phyloP scores from a whole-genome alignment of 371 early-diverging fungal genomes.

The Mortierella sp. region DNA sequence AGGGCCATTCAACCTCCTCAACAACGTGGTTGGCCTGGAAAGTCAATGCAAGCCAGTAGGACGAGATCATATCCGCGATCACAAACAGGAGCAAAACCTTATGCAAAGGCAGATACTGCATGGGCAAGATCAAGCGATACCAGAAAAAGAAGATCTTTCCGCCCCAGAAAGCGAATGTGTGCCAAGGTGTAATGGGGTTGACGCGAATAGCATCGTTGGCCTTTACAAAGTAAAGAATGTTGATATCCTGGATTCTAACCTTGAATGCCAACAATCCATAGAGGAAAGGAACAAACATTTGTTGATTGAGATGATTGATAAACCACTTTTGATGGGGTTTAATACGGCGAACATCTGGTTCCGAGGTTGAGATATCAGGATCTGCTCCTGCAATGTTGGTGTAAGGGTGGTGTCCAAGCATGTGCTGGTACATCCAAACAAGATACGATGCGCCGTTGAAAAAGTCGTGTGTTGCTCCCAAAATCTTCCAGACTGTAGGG shows the following conservation, averaged over 20 bases:
- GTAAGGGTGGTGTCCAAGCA: constrained; percentile 72
- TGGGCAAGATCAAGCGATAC: constrained; percentile 63
- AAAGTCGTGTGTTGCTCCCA: constrained; percentile 71
- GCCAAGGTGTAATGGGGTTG: constrained; percentile 62
- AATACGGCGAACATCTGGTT: constrained; percentile 69
- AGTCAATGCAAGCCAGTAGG: constrained; percentile 68
- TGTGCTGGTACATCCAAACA: constrained; percentile 72
- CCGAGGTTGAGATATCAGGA: constrained; percentile 64
- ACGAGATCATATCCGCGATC: constrained; percentile 61
- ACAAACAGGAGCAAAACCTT: constrained; percentile 58
- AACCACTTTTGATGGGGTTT: constrained; percentile 65
- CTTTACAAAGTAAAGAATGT: constrained; percentile 61
- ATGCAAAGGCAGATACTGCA: constrained; percentile 44
- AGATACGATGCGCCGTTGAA: constrained; percentile 69
- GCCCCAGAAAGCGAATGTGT: constrained; percentile 64
- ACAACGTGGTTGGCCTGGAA: constrained; percentile 77
- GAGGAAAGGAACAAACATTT: constrained; percentile 63
- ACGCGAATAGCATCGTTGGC: constrained; percentile 63
- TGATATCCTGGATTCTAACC: constrained; percentile 67
- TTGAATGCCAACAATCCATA: constrained; percentile 68
- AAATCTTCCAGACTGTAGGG: constrained; percentile 64
- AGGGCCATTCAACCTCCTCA: constrained; percentile 65
- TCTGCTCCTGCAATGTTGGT: constrained; percentile 71
- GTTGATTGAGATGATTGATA: constrained; percentile 62
- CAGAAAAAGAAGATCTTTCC: constrained; percentile 69